Evolutionary conservation across 129 eudicot species (phyloP).

Genomic region (Cynara cardunculus): DNA sequence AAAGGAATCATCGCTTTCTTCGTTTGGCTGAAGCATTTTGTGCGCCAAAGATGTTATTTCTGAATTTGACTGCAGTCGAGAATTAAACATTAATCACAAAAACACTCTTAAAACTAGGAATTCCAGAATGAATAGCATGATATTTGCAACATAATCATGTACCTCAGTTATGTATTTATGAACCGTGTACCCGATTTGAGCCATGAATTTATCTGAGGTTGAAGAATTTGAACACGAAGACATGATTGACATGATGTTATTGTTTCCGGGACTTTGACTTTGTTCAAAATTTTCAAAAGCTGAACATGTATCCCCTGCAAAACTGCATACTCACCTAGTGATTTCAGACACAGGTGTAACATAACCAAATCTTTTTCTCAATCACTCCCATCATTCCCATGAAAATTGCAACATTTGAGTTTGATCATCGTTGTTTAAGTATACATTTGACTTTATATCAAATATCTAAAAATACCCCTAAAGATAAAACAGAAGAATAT

Average conservation of each 20-base stretch:
- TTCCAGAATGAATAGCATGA: background rate
- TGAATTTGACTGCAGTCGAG: slow-evolving; percentile 43
- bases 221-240: slow-evolving; percentile 51
- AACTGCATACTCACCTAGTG: slow-evolving; percentile 46
- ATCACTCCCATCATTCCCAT: background rate
- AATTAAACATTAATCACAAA: background rate
- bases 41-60: slow-evolving; percentile 28
- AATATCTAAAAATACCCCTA: background rate
- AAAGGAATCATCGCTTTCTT: slow-evolving; percentile 18
- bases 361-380: background rate
- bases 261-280: slow-evolving; percentile 34
- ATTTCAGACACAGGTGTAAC: slow-evolving; percentile 5
- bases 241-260: slow-evolving; percentile 37
- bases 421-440: background rate
- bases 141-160: background rate
- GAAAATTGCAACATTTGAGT: background rate
- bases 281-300: slow-evolving; percentile 40
- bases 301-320: slow-evolving; percentile 61
- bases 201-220: slow-evolving; percentile 30
- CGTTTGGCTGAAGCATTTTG: slow-evolving; percentile 23
- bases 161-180: slow-evolving; percentile 55
- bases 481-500: background rate
- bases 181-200: slow-evolving; percentile 41
- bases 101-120: background rate
- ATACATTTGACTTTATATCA: background rate